These are phyloP conservation scores for Penicillium lagena DNA, from an alignment of 495 filamentous ascomycete species.

Conservation along the genomic window DNA sequence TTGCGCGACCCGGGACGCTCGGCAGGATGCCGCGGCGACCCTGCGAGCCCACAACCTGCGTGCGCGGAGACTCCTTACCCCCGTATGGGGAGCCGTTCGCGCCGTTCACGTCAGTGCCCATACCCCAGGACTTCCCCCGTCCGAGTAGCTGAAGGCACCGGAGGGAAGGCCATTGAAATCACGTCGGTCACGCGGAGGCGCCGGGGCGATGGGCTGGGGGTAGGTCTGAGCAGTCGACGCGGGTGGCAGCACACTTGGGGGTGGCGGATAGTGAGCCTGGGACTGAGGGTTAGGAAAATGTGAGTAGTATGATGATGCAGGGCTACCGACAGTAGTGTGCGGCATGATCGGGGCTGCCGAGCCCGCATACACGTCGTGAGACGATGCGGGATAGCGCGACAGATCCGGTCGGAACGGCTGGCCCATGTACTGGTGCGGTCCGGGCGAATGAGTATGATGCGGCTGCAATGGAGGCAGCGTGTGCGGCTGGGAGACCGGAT, in stretches of 20 bases:
- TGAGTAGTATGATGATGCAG: conserved; percentile 45
- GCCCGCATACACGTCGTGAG: conserved; percentile 53
- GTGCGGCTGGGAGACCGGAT: conserved; percentile 53
- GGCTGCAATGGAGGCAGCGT: conserved; percentile 68
- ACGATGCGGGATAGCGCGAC: conserved; percentile 55
- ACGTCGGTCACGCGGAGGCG: conserved; percentile 54
- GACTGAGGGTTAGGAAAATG: conserved; percentile 44
- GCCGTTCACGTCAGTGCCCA: conserved; percentile 32
- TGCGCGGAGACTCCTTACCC: conserved; percentile 55
- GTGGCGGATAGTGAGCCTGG: conserved; percentile 54
- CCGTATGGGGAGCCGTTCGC: conserved; percentile 37
- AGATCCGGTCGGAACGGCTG: conserved; percentile 56
- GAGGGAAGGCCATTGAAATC: conserved; percentile 55
- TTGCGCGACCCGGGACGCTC: conserved; percentile 75
- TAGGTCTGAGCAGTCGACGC: conserved; percentile 59
- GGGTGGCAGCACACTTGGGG: conserved; percentile 59
- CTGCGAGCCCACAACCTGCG: conserved; percentile 89
- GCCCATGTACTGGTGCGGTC: conserved; percentile 51
- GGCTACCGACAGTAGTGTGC: conserved; percentile 54
- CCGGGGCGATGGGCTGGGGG: conserved; percentile 66
- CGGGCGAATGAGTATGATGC: conserved; percentile 44
- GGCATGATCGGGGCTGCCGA: conserved; percentile 39
- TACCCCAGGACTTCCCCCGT: conserved; percentile 36
- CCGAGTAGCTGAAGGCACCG: conserved; percentile 47
- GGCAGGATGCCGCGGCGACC: conserved; percentile 82